Evolutionary conservation across 1,284 basidiomycete species (phyloP).

Genomic region (Irpex sp.): DNA sequence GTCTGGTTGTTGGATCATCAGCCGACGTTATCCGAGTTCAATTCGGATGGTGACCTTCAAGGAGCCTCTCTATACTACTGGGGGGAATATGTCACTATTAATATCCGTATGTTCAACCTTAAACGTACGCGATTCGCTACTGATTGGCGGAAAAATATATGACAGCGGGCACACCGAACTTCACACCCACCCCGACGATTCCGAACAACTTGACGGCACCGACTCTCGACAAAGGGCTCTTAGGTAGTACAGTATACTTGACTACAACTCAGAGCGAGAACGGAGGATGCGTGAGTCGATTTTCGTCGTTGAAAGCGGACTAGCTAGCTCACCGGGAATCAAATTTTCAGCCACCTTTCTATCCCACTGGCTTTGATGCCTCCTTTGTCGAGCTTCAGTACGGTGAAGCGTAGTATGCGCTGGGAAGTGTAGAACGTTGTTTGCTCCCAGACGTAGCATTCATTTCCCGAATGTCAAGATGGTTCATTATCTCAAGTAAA

Average conservation of each 20-base stretch:
- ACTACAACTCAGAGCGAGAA: not conserved
- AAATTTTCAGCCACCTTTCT: not conserved
- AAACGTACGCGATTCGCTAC: not conserved
- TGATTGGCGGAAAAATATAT: not conserved
- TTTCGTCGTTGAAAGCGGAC: not conserved
- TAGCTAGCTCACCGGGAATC: not conserved
- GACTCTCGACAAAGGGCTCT: not conserved
- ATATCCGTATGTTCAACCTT: not conserved
- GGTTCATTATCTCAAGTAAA: no score
- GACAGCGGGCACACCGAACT: not conserved
- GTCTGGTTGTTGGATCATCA: not conserved
- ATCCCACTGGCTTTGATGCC: not conserved
- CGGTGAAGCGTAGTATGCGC: not conserved
- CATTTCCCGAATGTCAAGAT: no score
- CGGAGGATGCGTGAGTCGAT: not conserved
- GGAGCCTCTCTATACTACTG: not conserved
- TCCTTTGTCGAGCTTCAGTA: not conserved
- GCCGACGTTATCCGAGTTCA: not conserved
- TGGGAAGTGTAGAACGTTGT: not conserved
- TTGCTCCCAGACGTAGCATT: no score
- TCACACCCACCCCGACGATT: not conserved
- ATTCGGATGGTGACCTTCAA: not conserved
- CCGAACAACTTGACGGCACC: conserved; percentile 2
- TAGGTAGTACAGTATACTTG: not conserved
- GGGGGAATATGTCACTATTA: not conserved